Conservation (phyloP, 2,329 filamentous ascomycete species). For the Aspergillus udagawae region DNA sequence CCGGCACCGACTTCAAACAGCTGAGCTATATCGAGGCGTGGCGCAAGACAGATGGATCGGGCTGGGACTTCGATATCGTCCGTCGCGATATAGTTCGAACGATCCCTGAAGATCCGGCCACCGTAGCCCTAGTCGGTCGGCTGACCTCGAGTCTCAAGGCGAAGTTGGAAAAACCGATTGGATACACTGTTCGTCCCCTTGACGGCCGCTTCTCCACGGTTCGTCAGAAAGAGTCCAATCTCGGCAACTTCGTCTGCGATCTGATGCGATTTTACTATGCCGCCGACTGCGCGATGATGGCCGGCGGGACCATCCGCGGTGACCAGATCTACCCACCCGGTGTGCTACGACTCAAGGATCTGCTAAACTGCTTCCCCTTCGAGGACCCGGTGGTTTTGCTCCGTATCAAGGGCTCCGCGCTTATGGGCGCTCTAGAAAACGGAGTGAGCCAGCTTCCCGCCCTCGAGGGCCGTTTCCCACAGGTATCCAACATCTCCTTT, state of each 20-base stretch:
- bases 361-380: conserved; percentile 88
- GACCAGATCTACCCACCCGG: conserved; percentile 86
- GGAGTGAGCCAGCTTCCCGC: conserved; percentile 76
- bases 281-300: conserved; percentile 80
- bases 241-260: conserved; percentile 89
- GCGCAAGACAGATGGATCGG: conserved; percentile 47
- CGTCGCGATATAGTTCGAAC: conserved; percentile 68
- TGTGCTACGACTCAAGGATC: conserved; percentile 70
- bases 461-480: conserved; percentile 77
- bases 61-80: conserved; percentile 76
- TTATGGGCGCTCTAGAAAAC: conserved; percentile 80
- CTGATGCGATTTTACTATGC: conserved; percentile 80
- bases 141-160: conserved; percentile 70
- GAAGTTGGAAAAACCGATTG: conserved; percentile 76
- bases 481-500: conserved; percentile 79
- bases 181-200: conserved; percentile 75
- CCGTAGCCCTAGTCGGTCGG: conserved; percentile 60
- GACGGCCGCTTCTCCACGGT: conserved; percentile 86
- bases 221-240: conserved; percentile 70
- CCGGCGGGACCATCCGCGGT: conserved; percentile 77
- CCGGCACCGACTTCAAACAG: conserved; percentile 88
- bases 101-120: conserved; percentile 61
- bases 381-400: conserved; percentile 84
- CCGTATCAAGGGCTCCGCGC: conserved; percentile 64
- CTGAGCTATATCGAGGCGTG: conserved; percentile 81